These are phyloP conservation scores for Thoreauomyces humboldtii DNA, from an alignment of 192 early-diverging fungal genomes.

Conservation along the genomic window DNA sequence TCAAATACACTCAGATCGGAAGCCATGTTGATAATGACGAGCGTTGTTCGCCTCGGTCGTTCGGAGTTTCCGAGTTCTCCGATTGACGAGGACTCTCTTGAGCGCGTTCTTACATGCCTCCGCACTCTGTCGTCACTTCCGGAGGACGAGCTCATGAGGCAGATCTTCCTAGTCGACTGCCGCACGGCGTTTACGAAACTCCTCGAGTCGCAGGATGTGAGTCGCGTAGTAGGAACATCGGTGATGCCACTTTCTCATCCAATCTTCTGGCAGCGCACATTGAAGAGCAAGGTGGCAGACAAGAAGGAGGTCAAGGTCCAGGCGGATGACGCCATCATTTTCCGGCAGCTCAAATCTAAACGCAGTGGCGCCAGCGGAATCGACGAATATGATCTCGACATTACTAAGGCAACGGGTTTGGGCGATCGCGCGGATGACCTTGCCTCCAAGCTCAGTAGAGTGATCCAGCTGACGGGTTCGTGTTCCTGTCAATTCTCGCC, in stretches of 20 bases:
- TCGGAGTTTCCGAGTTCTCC: conserved; percentile 78
- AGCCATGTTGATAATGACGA: conserved; percentile 96
- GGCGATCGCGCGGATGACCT: conserved; percentile 70
- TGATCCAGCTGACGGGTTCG: conserved; percentile 95
- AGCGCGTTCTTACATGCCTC: conserved; percentile 86
- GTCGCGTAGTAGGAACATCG: background rate
- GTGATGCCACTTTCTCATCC: background rate
- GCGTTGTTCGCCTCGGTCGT: conserved; percentile 88
- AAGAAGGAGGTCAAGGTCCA: conserved; percentile 67
- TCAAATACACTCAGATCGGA: conserved; percentile 89
- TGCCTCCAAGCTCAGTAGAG: conserved; percentile 88
- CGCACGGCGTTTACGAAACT: conserved; percentile 64
- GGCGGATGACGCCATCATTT: conserved; percentile 85
- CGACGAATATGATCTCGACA: conserved; percentile 86
- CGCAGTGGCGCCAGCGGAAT: conserved; percentile 57
- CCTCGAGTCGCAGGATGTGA: conserved; percentile 67
- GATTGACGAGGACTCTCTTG: conserved; percentile 96
- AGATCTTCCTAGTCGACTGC: conserved; percentile 63
- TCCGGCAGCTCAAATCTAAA: conserved; percentile 81
- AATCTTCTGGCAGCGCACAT: conserved; percentile 48
- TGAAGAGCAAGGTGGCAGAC: conserved; percentile 58
- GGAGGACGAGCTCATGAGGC: conserved; percentile 51
- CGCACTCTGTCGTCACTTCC: conserved; percentile 39
- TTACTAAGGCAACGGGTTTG: conserved; percentile 78
- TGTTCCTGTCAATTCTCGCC: too few species aligned